Conservation (phyloP, 768 basidiomycete genomes). For the Lentinula sp. region DNA sequence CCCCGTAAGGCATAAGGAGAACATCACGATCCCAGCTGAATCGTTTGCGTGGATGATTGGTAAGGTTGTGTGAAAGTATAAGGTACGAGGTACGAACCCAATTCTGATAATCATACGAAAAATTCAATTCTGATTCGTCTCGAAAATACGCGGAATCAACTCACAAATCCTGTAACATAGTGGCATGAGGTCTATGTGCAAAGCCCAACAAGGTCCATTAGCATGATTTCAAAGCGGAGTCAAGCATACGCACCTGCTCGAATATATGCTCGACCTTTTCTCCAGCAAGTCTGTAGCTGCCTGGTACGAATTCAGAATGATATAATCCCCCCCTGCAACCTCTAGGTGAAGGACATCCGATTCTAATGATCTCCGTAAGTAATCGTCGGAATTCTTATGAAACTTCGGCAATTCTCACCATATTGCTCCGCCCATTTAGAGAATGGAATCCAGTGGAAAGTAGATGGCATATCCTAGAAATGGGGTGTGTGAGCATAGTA, state of each 20-base stretch:
- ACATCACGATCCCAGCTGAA: conserved; percentile 12
- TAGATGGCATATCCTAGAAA: conserved; percentile 30
- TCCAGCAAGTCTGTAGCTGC: conserved; percentile 30
- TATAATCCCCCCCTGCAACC: conserved; percentile 18
- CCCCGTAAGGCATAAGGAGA: conserved; percentile 7
- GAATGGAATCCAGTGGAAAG: conserved; percentile 37
- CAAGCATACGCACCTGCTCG: conserved; percentile 18
- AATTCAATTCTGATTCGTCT: too few species aligned
- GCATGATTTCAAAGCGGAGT: neutral
- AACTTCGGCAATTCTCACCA: conserved; percentile 14
- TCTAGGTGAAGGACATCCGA: conserved; percentile 23
- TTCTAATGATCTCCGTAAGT: conserved; percentile 15
- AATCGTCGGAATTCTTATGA: neutral
- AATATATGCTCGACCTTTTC: conserved; percentile 30
- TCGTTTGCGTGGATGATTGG: neutral
- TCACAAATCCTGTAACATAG: conserved; percentile 11
- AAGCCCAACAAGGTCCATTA: neutral
- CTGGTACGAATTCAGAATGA: conserved; percentile 28
- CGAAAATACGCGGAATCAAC: neutral
- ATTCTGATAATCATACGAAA: too few species aligned
- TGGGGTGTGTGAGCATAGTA: conserved; percentile 9
- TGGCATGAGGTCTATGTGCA: neutral
- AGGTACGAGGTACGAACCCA: too few species aligned
- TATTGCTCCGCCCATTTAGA: conserved; percentile 35
- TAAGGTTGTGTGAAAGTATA: too few species aligned